Percentiles rank a stretch among this genome's conserved stretches.
Evolutionary conservation across 1,284 basidiomycete species (phyloP).

Genomic region (Malassezia japonica): DNA sequence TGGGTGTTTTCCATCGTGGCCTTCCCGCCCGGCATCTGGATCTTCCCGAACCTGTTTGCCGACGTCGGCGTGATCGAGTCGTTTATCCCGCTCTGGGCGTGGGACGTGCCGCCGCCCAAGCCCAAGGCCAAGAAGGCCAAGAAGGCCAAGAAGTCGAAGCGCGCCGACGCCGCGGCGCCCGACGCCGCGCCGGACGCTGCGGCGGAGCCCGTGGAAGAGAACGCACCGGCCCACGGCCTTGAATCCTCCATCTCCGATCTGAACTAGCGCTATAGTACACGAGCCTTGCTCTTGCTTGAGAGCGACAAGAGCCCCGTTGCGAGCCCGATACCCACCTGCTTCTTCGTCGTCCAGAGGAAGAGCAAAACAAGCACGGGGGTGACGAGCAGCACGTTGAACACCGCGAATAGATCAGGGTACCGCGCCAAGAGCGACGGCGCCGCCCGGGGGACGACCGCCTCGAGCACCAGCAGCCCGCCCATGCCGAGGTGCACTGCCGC

Average conservation of each 20-base stretch:
- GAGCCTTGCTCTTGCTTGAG: background rate
- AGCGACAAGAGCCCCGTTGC: constrained; percentile 24
- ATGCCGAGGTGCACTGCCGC: constrained; percentile 52
- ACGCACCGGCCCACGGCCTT: background rate
- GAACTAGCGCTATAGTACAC: constrained; percentile 15
- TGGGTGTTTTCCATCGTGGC: constrained; percentile 84
- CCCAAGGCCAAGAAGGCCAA: constrained; percentile 51
- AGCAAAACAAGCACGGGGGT: constrained; percentile 64
- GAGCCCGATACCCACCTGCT: constrained; percentile 44
- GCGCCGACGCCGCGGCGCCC: background rate
- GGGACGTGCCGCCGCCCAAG: constrained; percentile 66
- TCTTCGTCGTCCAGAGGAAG: constrained; percentile 49
- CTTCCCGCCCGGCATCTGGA: constrained; percentile 87
- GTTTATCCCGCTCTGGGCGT: constrained; percentile 94
- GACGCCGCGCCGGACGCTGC: background rate
- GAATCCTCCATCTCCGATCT: background rate
- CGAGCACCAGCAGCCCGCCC: constrained; percentile 58
- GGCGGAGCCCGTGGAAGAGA: background rate
- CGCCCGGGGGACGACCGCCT: constrained; percentile 53
- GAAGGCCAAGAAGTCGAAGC: constrained; percentile 13
- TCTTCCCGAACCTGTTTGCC: constrained; percentile 95
- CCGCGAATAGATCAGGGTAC: constrained; percentile 75
- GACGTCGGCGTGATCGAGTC: constrained; percentile 98
- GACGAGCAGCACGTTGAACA: constrained; percentile 73
- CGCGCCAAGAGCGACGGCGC: constrained; percentile 55